Conservation (phyloP, 2,329 filamentous ascomycete species). For the Clonostachys rosea region DNA sequence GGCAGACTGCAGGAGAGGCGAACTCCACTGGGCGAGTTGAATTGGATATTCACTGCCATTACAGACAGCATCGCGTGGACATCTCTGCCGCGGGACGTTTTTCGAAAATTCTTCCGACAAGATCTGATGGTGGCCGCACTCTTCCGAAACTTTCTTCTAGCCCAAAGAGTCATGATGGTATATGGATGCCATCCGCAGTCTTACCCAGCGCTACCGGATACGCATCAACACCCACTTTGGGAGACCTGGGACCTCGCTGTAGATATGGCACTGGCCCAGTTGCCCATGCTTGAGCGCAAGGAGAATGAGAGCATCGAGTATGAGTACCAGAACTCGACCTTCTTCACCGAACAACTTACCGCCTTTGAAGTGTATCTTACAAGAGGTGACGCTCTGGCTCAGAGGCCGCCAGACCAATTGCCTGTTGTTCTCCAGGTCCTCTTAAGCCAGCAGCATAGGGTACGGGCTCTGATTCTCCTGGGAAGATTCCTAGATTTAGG, state of each 20-base stretch:
- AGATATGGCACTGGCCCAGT: slow-evolving; percentile 87
- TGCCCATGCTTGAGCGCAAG: slow-evolving; percentile 79
- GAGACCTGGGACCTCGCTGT: slow-evolving; percentile 97
- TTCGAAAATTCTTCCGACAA: slow-evolving; percentile 95
- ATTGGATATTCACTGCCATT: slow-evolving; percentile 99
- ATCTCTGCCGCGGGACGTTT: slow-evolving; percentile 80
- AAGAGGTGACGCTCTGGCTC: slow-evolving; percentile 73
- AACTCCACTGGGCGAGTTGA: slow-evolving; percentile 91
- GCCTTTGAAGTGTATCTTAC: slow-evolving; percentile 95
- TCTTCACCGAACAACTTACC: slow-evolving; percentile 95
- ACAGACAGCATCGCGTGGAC: slow-evolving; percentile 99
- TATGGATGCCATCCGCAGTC: slow-evolving; percentile 96
- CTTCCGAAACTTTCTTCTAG: slow-evolving; percentile 92
- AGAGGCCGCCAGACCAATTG: slow-evolving; percentile 88
- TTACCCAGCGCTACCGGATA: slow-evolving; percentile 87
- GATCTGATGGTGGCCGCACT: slow-evolving; percentile 98
- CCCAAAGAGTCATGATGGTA: slow-evolving; percentile 91
- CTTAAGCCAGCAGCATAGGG: slow-evolving; percentile 88
- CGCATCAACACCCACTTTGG: slow-evolving; percentile 92
- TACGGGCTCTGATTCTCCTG: slow-evolving; percentile 84
- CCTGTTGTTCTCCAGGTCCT: slow-evolving; percentile 95
- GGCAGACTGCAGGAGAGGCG: slow-evolving; percentile 88
- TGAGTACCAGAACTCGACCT: slow-evolving; percentile 89
- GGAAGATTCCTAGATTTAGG: slow-evolving; percentile 93
- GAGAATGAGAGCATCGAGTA: slow-evolving; percentile 72